Base-by-base conservation (phyloP, 164 flowering plant genomes). In the Akebia trifoliata region DNA sequence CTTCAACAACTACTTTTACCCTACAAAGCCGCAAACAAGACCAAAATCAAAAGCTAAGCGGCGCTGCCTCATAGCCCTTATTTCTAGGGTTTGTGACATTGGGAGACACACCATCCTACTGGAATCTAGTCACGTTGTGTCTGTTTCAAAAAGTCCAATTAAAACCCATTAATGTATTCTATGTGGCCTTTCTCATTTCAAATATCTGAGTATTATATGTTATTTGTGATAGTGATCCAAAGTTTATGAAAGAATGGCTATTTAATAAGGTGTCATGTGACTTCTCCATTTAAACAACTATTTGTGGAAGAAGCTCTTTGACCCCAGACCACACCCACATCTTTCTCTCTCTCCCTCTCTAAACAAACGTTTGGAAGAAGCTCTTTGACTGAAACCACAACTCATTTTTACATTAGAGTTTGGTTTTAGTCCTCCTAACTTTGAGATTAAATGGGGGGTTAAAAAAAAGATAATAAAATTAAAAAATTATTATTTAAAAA, bases 41-140 rank as follows among this genome's bases (percentile, higher is more conserved):
- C 47, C 42, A 29, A 37, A 36, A 32, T 2, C 34, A n/a, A 58
- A 58, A 58, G 61, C 21, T 54, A 69, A 72, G 62, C 76, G 80
- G 80, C 80, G 76, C 72, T 34, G 72, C 50, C 32, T 0, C 14
- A 21, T 32, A 17, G 50, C 60, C 53, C 77, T 55, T 40, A 70
- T 49, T 64, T 73, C 59, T 49, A 73, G 80, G 77, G 75, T 55
- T 65, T 50, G 74, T 73, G 72, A 47, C 67, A 47, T 76, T 50
- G 80, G 80, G 77, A 73, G 60, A 45, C 50, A 50, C 73, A 55
- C 29, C 67, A 24, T 29, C n/a, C n/a, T 15, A 17, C 0, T 35
- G 74, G 80, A 76, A 73, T 76, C 80, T 70, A 60, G 34, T 28
- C 80, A 76, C 71, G 77, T 73, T 76, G 51, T 59, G 63, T 68